A percentile compares a stretch with the other conserved stretches of the same genome.
Conservation (phyloP, 106 monocot species). For the Triglochin maritima region DNA sequence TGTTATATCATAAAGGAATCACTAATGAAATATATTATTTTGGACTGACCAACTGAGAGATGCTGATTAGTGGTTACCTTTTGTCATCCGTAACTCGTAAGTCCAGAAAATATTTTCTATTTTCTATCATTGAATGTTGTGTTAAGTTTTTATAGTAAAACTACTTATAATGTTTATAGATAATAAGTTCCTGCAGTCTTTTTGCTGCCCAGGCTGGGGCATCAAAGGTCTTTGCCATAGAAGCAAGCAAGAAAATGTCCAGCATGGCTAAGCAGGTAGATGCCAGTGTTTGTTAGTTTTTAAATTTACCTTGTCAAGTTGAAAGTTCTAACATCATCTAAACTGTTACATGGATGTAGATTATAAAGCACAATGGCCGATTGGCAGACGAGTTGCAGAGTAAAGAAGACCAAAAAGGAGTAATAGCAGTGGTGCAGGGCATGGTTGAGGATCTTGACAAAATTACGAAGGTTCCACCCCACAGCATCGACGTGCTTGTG, state of each 20-base stretch:
- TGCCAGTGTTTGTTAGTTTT: not conserved
- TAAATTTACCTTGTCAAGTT: too few relatives aligned
- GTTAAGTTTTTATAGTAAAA: not conserved
- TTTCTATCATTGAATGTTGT: too few relatives aligned
- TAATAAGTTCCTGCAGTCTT: constrained; percentile 31
- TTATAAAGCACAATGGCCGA: constrained; percentile 67
- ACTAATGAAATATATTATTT: too few relatives aligned
- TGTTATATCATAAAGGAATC: too few relatives aligned
- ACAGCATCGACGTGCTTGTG: constrained; percentile 77
- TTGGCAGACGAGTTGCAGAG: constrained; percentile 14
- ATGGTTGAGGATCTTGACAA: constrained; percentile 91
- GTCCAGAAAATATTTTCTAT: too few relatives aligned
- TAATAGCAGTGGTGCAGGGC: constrained; percentile 58
- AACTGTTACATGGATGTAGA: constrained; percentile 23
- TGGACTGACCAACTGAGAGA: too few relatives aligned
- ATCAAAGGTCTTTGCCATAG: constrained; percentile 77
- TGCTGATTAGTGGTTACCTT: too few relatives aligned
- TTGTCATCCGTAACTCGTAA: too few relatives aligned
- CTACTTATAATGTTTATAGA: not conserved
- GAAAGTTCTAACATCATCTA: too few relatives aligned
- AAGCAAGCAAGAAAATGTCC: constrained; percentile 94
- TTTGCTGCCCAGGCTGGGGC: constrained; percentile 99
- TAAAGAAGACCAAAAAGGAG: constrained; percentile 19
- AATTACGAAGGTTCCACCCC: constrained; percentile 34
- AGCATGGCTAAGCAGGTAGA: constrained; percentile 63